A percentile compares a stretch with the other conserved stretches of the same genome.
Conservation (phyloP, 495 filamentous ascomycete genomes). For the Aspergillus heteromorphus region DNA sequence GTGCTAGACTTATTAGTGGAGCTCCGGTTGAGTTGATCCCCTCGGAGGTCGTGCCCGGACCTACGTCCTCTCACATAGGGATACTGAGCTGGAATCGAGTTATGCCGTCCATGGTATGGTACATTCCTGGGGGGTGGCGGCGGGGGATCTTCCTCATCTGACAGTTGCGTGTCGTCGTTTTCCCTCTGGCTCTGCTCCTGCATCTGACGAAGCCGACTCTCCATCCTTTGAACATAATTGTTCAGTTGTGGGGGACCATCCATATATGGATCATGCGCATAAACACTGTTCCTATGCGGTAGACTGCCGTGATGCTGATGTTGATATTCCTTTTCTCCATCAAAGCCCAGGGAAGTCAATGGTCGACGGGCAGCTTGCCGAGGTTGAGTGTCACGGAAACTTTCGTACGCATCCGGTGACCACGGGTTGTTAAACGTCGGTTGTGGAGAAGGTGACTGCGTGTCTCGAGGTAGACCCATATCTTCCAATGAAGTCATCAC, state of each 20-base stretch:
- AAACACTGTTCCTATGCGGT: slow-evolving; percentile 29
- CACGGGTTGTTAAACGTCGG: slow-evolving; percentile 67
- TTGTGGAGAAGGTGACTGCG: slow-evolving; percentile 42
- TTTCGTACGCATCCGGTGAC: slow-evolving; percentile 86
- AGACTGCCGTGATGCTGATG: slow-evolving; percentile 32
- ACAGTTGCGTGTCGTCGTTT: slow-evolving; percentile 29
- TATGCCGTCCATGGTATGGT: slow-evolving; percentile 36
- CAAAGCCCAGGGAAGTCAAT: slow-evolving; percentile 67
- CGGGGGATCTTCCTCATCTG: slow-evolving; percentile 49
- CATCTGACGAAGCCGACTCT: slow-evolving; percentile 68
- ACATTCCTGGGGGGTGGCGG: slow-evolving; percentile 60
- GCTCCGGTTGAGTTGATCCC: slow-evolving; percentile 63
- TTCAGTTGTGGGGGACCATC: slow-evolving; percentile 64
- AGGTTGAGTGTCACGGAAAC: slow-evolving; percentile 37
- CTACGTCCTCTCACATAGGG: slow-evolving; percentile 54
- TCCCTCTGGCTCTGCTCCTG: slow-evolving; percentile 53
- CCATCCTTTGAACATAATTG: slow-evolving; percentile 87
- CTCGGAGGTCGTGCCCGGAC: slow-evolving; percentile 78
- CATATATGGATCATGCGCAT: slow-evolving; percentile 43
- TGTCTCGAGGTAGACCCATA: slow-evolving; percentile 62
- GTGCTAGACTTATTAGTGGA: slow-evolving; percentile 83
- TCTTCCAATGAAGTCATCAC: slow-evolving; percentile 94
- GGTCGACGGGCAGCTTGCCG: slow-evolving; percentile 44
- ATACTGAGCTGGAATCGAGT: slow-evolving; percentile 39
- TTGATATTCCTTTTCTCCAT: slow-evolving; percentile 47